Evolutionary conservation across 768 basidiomycete genomes (phyloP).

Genomic region (Lepiota brunneoincarnata): DNA sequence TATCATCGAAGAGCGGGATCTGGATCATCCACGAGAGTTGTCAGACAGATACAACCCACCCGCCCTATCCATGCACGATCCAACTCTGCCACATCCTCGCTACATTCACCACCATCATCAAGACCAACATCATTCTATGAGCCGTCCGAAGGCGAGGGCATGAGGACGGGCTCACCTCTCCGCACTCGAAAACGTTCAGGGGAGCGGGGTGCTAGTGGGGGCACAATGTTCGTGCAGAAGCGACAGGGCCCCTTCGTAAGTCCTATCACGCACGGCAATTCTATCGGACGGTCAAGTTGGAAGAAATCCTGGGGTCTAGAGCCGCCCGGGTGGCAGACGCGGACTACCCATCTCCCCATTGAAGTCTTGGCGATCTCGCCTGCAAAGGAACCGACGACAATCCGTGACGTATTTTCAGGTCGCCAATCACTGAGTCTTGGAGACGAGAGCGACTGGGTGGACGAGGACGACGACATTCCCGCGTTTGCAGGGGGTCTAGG

Average conservation of each 20-base stretch:
- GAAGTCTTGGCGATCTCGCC: slow-evolving; percentile 77
- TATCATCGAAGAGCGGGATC: slow-evolving; percentile 80
- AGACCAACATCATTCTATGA: slow-evolving; percentile 79
- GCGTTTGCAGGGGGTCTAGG: slow-evolving; percentile 79
- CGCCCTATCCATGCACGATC: slow-evolving; percentile 63
- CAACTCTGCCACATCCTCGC: slow-evolving; percentile 75
- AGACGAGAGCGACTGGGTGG: slow-evolving; percentile 87
- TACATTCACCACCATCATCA: slow-evolving; percentile 73
- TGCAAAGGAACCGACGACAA: slow-evolving; percentile 40
- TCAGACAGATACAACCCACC: slow-evolving; percentile 52
- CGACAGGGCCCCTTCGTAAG: slow-evolving; percentile 70
- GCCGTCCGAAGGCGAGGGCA: slow-evolving; percentile 62
- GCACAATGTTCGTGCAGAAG: slow-evolving; percentile 78
- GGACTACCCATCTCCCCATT: slow-evolving; percentile 64
- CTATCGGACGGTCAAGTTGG: slow-evolving; percentile 73
- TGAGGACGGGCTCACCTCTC: slow-evolving; percentile 65
- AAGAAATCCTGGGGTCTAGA: slow-evolving; percentile 88
- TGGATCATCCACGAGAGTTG: slow-evolving; percentile 79
- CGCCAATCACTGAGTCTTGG: slow-evolving; percentile 55
- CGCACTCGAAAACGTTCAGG: slow-evolving; percentile 46
- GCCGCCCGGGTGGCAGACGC: slow-evolving; percentile 80
- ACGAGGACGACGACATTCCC: slow-evolving; percentile 77
- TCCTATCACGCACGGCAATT: slow-evolving; percentile 39
- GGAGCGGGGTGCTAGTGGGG: slow-evolving; percentile 33
- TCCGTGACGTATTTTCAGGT: slow-evolving; percentile 83